These are phyloP conservation scores for Pichia cephalocereana DNA, from an alignment of 805 yeast genomes.

Conservation along the genomic window DNA sequence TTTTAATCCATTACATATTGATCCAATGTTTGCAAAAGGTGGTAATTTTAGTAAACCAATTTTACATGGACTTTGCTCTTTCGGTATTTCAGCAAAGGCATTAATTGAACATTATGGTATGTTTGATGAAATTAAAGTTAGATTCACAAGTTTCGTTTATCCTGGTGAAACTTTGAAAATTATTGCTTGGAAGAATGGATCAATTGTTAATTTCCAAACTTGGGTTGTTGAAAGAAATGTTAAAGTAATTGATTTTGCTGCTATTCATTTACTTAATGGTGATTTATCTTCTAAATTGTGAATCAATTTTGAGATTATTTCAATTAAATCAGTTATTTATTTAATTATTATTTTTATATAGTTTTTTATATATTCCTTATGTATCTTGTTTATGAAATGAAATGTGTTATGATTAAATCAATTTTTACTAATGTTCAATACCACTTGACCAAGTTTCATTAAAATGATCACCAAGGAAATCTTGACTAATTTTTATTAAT, in stretches of 20 bases:
- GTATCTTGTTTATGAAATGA: background rate
- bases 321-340: background rate
- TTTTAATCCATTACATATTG: slow-evolving; percentile 91
- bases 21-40: slow-evolving; percentile 80
- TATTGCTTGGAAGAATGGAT: slow-evolving; percentile 74
- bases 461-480: slow-evolving; percentile 40
- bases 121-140: slow-evolving; percentile 75
- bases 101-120: slow-evolving; percentile 74
- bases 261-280: slow-evolving; percentile 44
- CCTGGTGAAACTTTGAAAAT: slow-evolving; percentile 88
- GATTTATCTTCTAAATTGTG: slow-evolving; percentile 16
- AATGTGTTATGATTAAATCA: background rate
- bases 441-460: slow-evolving; percentile 58
- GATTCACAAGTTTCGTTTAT: slow-evolving; percentile 86
- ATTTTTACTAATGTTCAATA: slow-evolving; percentile 14
- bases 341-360: background rate
- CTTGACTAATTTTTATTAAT: slow-evolving; percentile 34
- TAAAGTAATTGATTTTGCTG: slow-evolving; percentile 80
- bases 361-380: background rate
- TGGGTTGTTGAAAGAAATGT: slow-evolving; percentile 69
- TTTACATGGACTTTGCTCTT: slow-evolving; percentile 83
- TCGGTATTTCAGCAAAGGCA: slow-evolving; percentile 74
- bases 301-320: background rate
- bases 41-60: slow-evolving; percentile 84
- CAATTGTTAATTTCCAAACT: slow-evolving; percentile 68